phyloP scores from a whole-genome alignment of 306 rosid species.

The Argentina anserina region DNA sequence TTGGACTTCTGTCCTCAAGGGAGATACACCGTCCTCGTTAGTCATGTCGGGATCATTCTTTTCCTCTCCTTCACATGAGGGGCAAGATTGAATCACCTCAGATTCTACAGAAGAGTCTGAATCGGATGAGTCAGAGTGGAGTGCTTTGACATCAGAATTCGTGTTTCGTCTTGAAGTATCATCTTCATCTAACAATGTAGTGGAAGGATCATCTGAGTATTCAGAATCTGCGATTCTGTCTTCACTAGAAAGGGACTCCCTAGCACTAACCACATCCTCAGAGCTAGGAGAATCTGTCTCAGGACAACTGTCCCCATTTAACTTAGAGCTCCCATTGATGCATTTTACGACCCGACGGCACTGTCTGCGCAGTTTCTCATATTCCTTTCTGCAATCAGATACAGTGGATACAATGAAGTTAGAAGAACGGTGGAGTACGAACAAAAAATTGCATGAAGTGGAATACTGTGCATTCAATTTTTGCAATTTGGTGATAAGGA shows the following conservation, averaged over 20 bases:
- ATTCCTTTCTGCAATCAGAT: slow-evolving; percentile 68
- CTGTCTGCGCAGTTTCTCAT: slow-evolving; percentile 77
- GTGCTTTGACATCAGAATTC: slow-evolving; percentile 57
- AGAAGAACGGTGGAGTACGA: slow-evolving; percentile 6
- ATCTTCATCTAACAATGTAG: slow-evolving; percentile 64
- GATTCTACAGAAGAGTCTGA: slow-evolving; percentile 83
- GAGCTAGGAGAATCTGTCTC: slow-evolving; percentile 85
- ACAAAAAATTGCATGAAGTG: slow-evolving; percentile 9
- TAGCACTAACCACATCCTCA: slow-evolving; percentile 82
- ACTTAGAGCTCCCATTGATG: slow-evolving; percentile 47
- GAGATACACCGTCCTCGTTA: slow-evolving; percentile 60
- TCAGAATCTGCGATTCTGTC: slow-evolving; percentile 62
- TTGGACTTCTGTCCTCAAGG: slow-evolving; percentile 37
- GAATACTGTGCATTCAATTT: slow-evolving; percentile 2
- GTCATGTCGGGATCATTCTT: slow-evolving; percentile 45
- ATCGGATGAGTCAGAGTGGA: slow-evolving; percentile 73
- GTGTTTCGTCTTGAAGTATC: slow-evolving; percentile 44
- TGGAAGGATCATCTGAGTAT: slow-evolving; percentile 60
- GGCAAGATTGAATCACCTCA: slow-evolving; percentile 67
- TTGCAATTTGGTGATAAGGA: slow-evolving; percentile 3
- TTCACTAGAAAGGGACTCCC: slow-evolving; percentile 90
- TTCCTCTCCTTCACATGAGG: slow-evolving; percentile 51
- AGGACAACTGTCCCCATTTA: slow-evolving; percentile 56
- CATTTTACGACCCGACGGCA: slow-evolving; percentile 65
- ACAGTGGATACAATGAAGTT: slow-evolving; percentile 14